Evolutionary conservation across 371 early-diverging fungal genomes (phyloP), one percentile per base, ranked within the genome.

Genomic region (Mucor racemosus): DNA sequence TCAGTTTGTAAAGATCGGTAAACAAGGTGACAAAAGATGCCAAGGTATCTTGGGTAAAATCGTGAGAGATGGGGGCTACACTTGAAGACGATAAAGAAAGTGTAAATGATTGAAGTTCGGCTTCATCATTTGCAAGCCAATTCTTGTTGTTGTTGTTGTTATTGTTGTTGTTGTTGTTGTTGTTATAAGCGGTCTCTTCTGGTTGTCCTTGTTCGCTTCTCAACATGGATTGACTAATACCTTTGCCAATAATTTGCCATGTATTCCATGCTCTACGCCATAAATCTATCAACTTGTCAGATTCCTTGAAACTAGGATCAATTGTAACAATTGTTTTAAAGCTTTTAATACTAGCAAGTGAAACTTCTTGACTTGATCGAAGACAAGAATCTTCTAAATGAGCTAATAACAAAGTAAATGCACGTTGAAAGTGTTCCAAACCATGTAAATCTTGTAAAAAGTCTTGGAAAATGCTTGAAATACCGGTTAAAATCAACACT

Each of bases 31-130:
- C 81, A 63, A 86, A 90, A 5, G 89, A 81, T 5, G 88, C 88
- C 33, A 96, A 75, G 3, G 90, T 89, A 26, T 95, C 95, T 72
- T 94, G 95, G 0, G 91, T 90, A 60, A 94, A 91, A 15, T 74
- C 80, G 7, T 74, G 67, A 3, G 83, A 81, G 38, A 81, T 73
- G 7, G 75, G 68, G 4, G 74, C 69, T 13, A 64, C 70, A 36
- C 73, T 75, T 1, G 77, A 75, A 7, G 76, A 75, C 3, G 77
- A 80, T 17, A 81, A 57, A 0, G 79, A 79, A 0, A 78, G 55
- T 5, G 81, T 79, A n/a, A 79, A 57, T 15, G 76, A 67, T 39
- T 76, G 75, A 10, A 73, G 58, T 34, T 81, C 72, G 8, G 68
- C 56, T 26, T 76, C 74, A 38, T 58, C 64, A 10, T 68, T 59